phyloP scores from a whole-genome alignment of 2,329 filamentous ascomycete species.

The Magnaporthiopsis rhizophila region DNA sequence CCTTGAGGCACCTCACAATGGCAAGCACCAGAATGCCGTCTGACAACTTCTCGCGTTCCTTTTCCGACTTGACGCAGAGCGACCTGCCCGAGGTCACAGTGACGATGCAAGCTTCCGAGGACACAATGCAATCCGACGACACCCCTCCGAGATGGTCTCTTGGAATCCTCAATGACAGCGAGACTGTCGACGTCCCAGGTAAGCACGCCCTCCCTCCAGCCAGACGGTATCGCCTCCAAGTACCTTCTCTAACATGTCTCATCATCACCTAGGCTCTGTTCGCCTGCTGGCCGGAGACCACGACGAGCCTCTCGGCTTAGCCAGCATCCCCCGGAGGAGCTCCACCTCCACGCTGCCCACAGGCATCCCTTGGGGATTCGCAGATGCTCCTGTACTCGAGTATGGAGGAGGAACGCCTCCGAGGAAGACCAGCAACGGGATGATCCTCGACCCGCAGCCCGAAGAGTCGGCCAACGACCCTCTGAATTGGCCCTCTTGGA shows the following conservation, averaged over 20 bases:
- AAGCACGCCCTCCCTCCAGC: conserved; percentile 18
- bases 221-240: neutral
- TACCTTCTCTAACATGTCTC: neutral
- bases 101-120: neutral
- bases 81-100: neutral
- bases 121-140: neutral
- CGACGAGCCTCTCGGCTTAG: conserved; percentile 52
- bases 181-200: conserved; percentile 86
- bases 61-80: neutral
- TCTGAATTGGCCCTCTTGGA: conserved; percentile 81
- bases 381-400: conserved; percentile 15
- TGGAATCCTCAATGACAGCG: conserved; percentile 74
- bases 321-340: conserved; percentile 47
- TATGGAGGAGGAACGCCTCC: conserved; percentile 31
- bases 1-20: neutral
- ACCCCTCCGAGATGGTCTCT: conserved; percentile 46
- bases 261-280: conserved; percentile 44
- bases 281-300: conserved; percentile 45
- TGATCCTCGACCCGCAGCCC: conserved; percentile 86
- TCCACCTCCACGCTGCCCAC: conserved; percentile 50
- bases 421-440: conserved; percentile 76
- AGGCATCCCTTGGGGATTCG: conserved; percentile 30
- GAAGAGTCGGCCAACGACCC: conserved; percentile 88
- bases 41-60: too few relatives aligned
- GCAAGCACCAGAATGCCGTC: neutral